These are phyloP conservation scores for Uronychia setigera DNA, from an alignment of 73 alveolate species.

Conservation along the genomic window DNA sequence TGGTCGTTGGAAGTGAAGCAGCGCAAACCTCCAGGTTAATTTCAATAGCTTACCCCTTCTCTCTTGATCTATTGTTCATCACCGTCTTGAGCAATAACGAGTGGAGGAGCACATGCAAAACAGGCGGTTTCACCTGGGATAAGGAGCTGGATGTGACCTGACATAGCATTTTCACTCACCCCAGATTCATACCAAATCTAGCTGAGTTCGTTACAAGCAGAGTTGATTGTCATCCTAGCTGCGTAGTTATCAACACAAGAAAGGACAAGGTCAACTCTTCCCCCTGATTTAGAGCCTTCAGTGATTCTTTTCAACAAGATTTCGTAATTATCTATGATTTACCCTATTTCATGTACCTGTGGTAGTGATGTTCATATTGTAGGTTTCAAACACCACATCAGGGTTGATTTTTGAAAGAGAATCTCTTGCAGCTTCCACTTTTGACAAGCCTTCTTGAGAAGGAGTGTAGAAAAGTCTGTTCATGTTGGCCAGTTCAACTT, in stretches of 20 bases:
- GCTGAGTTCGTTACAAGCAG: constrained; percentile 90
- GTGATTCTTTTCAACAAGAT: neutral
- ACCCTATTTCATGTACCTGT: constrained; percentile 70
- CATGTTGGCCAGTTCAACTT: constrained; percentile 98
- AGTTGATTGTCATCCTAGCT: constrained; percentile 98
- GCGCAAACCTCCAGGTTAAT: constrained; percentile 76
- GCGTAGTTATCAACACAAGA: constrained; percentile 99
- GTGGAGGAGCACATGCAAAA: constrained; percentile 99
- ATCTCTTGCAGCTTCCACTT: constrained; percentile 98
- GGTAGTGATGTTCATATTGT: constrained; percentile 88
- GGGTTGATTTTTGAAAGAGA: constrained; percentile 96
- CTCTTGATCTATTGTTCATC: constrained; percentile 95
- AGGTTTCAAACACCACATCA: constrained; percentile 91
- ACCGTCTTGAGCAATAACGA: constrained; percentile 95
- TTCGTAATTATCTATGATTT: neutral
- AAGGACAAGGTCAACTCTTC: constrained; percentile 84
- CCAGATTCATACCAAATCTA: constrained; percentile 97
- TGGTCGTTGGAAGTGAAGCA: constrained; percentile 99
- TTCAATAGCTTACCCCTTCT: constrained; percentile 89
- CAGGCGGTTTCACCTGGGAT: constrained; percentile 98
- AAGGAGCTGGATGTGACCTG: constrained; percentile 95
- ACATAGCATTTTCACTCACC: constrained; percentile 98
- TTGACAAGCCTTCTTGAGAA: constrained; percentile 83
- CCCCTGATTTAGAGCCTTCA: neutral
- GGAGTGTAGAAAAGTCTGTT: constrained; percentile 93